These are phyloP conservation scores for Herpetomonas tarakana DNA, from an alignment of 208 protist genomes.

Conservation along the genomic window DNA sequence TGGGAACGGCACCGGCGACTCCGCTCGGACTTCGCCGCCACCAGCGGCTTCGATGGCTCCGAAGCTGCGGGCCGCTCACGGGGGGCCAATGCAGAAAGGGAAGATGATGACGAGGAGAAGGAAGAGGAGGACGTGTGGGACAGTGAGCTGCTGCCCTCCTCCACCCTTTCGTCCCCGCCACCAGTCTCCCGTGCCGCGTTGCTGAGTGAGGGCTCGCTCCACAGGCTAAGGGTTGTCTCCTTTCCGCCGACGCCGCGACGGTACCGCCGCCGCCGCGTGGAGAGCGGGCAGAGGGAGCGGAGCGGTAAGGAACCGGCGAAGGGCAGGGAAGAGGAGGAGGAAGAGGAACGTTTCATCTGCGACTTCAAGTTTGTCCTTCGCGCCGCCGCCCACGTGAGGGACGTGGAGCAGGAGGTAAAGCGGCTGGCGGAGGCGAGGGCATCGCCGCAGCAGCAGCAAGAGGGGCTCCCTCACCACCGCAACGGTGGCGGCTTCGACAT, in stretches of 20 bases:
- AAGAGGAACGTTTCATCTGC: not conserved
- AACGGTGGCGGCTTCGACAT: no score
- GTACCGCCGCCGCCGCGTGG: no score
- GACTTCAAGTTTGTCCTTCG: not conserved
- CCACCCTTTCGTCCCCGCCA: not conserved
- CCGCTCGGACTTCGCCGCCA: no score
- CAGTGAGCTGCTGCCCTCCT: no score
- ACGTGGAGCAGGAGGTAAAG: no score
- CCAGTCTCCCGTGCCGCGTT: conserved; percentile 10
- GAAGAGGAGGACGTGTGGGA: conserved; percentile 1
- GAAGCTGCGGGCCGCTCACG: no score
- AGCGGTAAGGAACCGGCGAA: not conserved
- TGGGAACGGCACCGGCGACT: not conserved
- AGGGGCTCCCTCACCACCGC: no score
- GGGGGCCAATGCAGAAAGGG: not conserved
- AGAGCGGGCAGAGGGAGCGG: no score
- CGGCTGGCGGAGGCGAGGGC: no score
- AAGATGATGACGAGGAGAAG: not conserved
- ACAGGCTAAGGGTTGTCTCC: conserved; percentile 21
- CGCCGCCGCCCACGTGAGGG: not conserved
- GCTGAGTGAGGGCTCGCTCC: conserved; percentile 7
- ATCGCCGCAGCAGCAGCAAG: no score
- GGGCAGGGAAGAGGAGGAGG: not conserved
- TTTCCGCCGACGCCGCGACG: conserved; percentile 22
- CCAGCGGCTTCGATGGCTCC: no score